Evolutionary conservation across 192 early-diverging fungal genomes (phyloP), one percentile per base, ranked within the genome.

Genomic region (Coemansia asiatica): DNA sequence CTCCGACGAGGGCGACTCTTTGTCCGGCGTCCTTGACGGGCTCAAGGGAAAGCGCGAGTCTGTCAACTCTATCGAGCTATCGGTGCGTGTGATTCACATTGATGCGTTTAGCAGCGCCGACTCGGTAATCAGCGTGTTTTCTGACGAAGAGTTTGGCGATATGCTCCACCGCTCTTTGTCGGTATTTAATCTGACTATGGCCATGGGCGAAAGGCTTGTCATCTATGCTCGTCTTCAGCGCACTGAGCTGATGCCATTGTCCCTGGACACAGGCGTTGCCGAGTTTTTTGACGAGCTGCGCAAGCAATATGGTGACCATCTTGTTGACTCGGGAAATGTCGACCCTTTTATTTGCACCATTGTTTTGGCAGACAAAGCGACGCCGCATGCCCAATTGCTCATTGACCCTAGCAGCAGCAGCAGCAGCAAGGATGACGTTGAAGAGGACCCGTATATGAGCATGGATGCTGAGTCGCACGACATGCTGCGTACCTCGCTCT

Each of bases 1-100:
- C 36, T 79, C 76, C 1, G 76, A 79, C 57, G 76, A 79, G 40
- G 76, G 76, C 71, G 76, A 79, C 63, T 79, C 76, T 55, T 63
- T 79, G 25, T 73, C 53, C 12, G 67, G 76, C 29, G 71, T 67
- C 6, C 61, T 70, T 29, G 38, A 61, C 63, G 23, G 71, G 15
- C 44, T 70, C 47, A 70, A 67, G 64, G 64, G 35, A 62, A 56
- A 54, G 44, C 64, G 49, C 33, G 68, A 62, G 18, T 66, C 74
- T 27, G 67, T 60, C 3, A 68, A 71, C 56, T 21, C 40, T 19
- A 63, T 47, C 25, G 56, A 53, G n/a, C 60, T 60, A 59, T 54
- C 63, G 0, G 19, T 72, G 33, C 49, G 54, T 40, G 61, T 77
- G 35, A 28, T 68, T 35, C 75, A 72, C 50, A 60, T 61, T 22